Evolutionary conservation across 225 moss, liverwort and hornwort genomes (phyloP).

Genomic region (Asterella californica): DNA sequence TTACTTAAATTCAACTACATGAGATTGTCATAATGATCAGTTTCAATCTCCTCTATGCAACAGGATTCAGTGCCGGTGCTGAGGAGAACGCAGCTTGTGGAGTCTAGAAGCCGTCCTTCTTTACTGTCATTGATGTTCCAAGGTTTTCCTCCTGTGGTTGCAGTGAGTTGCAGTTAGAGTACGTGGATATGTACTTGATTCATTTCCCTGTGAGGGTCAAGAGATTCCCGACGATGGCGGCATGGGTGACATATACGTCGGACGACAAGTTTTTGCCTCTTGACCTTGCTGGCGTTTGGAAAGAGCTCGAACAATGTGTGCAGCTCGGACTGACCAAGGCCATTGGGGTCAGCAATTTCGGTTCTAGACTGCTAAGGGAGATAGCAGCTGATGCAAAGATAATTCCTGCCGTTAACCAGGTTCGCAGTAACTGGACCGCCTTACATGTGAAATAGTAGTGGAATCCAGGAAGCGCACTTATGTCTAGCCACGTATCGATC

Average conservation of each 20-base stretch:
- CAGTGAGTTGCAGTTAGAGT: conserved; percentile 23
- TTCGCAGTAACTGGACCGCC: not conserved
- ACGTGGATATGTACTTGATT: conserved; percentile 34
- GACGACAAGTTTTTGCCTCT: conserved; percentile 29
- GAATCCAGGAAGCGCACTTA: not conserved
- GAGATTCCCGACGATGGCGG: conserved; percentile 10
- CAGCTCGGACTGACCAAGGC: conserved; percentile 38
- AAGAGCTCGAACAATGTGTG: conserved; percentile 38
- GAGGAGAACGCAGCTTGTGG: not conserved
- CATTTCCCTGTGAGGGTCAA: conserved; percentile 43
- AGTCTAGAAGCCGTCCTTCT: not conserved
- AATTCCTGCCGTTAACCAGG: conserved; percentile 38
- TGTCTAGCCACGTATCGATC: not conserved
- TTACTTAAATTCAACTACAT: not conserved
- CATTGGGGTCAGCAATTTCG: conserved; percentile 56
- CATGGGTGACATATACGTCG: conserved; percentile 23
- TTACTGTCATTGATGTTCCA: not conserved
- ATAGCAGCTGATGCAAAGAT: conserved; percentile 33
- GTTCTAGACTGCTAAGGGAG: conserved; percentile 12
- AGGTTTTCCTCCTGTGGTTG: not conserved
- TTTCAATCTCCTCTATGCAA: not conserved
- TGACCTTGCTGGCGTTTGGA: conserved; percentile 47
- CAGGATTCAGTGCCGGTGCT: not conserved
- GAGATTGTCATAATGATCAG: not conserved
- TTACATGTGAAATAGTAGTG: not conserved